Conservation (phyloP, 1,139 yeast species). For the Lodderomyces metapsilosis region DNA sequence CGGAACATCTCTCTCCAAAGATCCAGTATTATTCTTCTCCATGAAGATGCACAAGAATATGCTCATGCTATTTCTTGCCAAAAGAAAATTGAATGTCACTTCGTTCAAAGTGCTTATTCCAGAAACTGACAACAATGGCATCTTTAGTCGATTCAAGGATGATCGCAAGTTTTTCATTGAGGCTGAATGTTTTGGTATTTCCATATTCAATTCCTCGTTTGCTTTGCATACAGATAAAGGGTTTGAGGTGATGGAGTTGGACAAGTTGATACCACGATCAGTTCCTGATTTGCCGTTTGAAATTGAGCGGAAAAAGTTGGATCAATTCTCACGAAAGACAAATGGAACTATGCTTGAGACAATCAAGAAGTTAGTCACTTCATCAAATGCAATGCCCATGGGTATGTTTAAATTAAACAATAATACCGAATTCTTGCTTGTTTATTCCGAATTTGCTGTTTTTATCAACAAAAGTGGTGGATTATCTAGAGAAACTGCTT, state of each 20-base stretch:
- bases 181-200: slow-evolving; percentile 55
- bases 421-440: slow-evolving; percentile 55
- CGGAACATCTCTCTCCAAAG: slow-evolving; percentile 36
- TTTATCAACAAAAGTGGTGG: slow-evolving; percentile 68
- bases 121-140: slow-evolving; percentile 47
- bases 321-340: slow-evolving; percentile 32
- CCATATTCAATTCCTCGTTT: slow-evolving; percentile 59
- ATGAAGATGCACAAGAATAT: slow-evolving; percentile 64
- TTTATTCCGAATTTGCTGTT: slow-evolving; percentile 72
- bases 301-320: slow-evolving; percentile 18
- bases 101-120: slow-evolving; percentile 54
- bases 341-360: slow-evolving; percentile 26
- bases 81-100: slow-evolving; percentile 45
- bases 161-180: slow-evolving; percentile 48
- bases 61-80: slow-evolving; percentile 54
- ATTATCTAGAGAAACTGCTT: slow-evolving; percentile 53
- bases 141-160: slow-evolving; percentile 51
- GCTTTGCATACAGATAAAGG: slow-evolving; percentile 71
- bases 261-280: slow-evolving; percentile 55
- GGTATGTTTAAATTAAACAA: slow-evolving; percentile 62
- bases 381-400: slow-evolving; percentile 50
- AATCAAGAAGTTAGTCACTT: slow-evolving; percentile 32
- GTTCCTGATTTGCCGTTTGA: slow-evolving; percentile 38
- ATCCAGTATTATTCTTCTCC: slow-evolving; percentile 49
- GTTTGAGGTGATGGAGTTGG: slow-evolving; percentile 64